A percentile compares a stretch with the other conserved stretches of the same genome.
These are phyloP conservation scores for Marasmius oreades DNA, from an alignment of 1,284 basidiomycete species.

Conservation along the genomic window DNA sequence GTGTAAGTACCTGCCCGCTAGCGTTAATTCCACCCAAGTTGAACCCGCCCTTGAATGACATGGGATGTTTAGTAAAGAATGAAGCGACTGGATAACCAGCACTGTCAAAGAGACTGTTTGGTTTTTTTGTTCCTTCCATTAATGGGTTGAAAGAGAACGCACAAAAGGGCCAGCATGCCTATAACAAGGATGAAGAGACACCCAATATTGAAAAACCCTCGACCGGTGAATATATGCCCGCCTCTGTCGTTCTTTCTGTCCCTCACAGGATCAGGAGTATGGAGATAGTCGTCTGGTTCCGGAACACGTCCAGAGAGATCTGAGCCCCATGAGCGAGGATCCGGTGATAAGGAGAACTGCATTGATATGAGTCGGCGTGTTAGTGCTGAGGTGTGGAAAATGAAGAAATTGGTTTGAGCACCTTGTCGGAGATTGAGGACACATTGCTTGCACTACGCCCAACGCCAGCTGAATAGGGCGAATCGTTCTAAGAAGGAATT, in stretches of 20 bases:
- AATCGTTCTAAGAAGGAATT: not conserved
- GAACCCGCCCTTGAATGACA: conserved; percentile 46
- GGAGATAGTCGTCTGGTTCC: conserved; percentile 43
- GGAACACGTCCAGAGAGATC: conserved; percentile 15
- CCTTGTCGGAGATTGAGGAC: conserved; percentile 13
- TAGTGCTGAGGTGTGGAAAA: not conserved
- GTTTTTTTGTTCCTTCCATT: not conserved
- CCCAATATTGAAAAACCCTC: conserved; percentile 66
- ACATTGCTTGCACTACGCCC: not conserved
- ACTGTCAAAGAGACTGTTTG: conserved; percentile 24
- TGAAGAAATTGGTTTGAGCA: not conserved
- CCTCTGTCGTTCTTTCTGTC: conserved; percentile 30
- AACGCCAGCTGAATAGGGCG: not conserved
- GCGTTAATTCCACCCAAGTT: conserved; percentile 77
- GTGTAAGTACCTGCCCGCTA: conserved; percentile 66
- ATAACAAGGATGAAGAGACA: conserved; percentile 51
- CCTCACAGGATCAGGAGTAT: conserved; percentile 39
- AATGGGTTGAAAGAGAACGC: conserved; percentile 22
- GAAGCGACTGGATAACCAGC: conserved; percentile 34
- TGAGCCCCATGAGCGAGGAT: conserved; percentile 25
- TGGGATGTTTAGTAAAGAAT: conserved; percentile 32
- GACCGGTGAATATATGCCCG: conserved; percentile 34
- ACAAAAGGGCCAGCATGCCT: conserved; percentile 53
- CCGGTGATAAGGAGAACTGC: conserved; percentile 26
- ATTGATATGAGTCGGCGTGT: not conserved